Conservation (phyloP, 2,329 filamentous ascomycete species). For the Ophiostoma quercus region DNA sequence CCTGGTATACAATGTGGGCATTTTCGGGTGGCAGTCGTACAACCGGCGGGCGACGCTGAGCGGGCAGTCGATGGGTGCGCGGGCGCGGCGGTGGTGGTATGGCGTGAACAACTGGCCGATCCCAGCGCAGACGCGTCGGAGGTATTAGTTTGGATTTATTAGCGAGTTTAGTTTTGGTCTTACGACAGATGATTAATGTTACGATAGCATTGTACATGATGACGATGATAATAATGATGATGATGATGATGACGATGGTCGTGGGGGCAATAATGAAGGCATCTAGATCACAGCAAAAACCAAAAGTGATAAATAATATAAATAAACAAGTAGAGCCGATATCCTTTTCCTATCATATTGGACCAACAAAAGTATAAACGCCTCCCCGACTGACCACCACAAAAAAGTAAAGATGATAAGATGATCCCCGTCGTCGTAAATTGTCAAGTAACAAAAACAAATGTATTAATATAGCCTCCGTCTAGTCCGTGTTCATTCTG, state of each 20-base stretch:
- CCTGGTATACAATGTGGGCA: conserved; percentile 76
- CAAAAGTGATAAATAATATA: background rate
- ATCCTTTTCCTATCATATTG: conserved; percentile 10
- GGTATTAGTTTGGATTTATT: background rate
- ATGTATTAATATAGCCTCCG: background rate
- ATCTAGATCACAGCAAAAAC: background rate
- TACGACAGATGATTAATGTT: background rate
- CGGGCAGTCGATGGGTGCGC: conserved; percentile 70
- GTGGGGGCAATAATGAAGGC: background rate
- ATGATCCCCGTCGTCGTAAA: background rate
- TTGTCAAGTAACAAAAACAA: background rate
- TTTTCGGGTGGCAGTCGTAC: conserved; percentile 86
- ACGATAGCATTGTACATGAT: background rate
- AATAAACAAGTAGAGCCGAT: background rate
- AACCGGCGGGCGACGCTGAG: conserved; percentile 72
- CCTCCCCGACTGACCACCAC: background rate
- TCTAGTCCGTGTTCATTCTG: background rate
- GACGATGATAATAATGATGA: background rate
- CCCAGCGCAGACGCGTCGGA: background rate
- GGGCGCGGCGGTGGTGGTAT: conserved; percentile 52
- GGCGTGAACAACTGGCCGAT: conserved; percentile 18
- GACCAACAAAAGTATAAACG: background rate
- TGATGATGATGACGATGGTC: too few species aligned
- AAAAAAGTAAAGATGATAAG: background rate
- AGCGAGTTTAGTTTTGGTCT: background rate